Evolutionary conservation across 202 grass and related monocot species (phyloP), one percentile per base, ranked within the genome.

Genomic region (Eragrostis tef): DNA sequence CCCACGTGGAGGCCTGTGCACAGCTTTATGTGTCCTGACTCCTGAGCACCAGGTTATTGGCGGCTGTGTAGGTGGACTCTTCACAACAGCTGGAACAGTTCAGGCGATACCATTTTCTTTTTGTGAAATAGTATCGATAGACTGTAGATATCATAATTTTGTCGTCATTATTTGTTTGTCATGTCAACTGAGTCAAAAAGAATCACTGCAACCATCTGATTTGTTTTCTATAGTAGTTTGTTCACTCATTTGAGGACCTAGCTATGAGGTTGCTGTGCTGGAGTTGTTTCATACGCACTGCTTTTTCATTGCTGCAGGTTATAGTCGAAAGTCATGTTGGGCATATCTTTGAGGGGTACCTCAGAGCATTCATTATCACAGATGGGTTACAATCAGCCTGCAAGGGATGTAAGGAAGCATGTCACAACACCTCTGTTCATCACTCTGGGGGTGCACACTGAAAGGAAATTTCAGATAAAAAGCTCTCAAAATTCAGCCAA

Each of bases 51-150:
- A 85, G 53, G 89, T 94, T 80, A 84, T 94, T 21, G 93, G 93
- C 80, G 93, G 93, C 31, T 87, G 85, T 51, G 87, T 94, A 59
- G 85, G 87, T 50, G 89, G 93, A 73, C 73, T 84, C 70, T 75
- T 94, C 53, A 92, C 75, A 70, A 89, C 93, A 65, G 90, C 93
- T 81, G 86, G 85, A 79, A 85, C 89, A 71, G 87, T 94, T 83
- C 93, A 94, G 92, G 92, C 92, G 78, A 25, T 21, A 26, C 22
- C 11, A 3, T 44, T 43, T 82, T 24, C 49, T 21, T 25, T 68
- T 49, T 67, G 4, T 68, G 16, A 67, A 42, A n/a, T 29, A 50
- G 14, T 74, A 15, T 34, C 24, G 10, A 53, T 52, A 74, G 47
- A 39, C 19, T 2, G 8, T 19, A 0, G 3, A 10, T 45, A 61